Evolutionary conservation across 1,284 basidiomycete species (phyloP).

Genomic region (Porogramme epimiltina): DNA sequence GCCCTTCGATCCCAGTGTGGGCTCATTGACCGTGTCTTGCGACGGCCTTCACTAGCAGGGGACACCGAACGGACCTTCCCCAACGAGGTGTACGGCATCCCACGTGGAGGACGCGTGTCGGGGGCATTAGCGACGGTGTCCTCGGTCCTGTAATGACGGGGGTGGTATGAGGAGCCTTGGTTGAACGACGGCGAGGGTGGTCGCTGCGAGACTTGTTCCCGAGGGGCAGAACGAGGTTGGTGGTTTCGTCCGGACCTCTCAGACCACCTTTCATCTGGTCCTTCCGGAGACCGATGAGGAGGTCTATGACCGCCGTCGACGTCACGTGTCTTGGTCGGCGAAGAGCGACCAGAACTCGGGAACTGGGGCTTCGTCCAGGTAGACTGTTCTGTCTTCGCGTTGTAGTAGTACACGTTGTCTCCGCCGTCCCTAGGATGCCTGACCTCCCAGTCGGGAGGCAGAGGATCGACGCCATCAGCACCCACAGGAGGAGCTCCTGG

Average conservation of each 20-base stretch:
- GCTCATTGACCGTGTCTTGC: conserved; percentile 23
- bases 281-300: conserved; percentile 18
- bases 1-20: conserved; percentile 24
- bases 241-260: conserved; percentile 15
- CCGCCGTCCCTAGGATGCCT: conserved; percentile 49
- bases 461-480: conserved; percentile 31
- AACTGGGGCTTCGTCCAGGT: conserved; percentile 56
- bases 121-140: conserved; percentile 17
- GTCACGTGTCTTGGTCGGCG: conserved; percentile 30
- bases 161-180: conserved; percentile 48
- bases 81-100: conserved; percentile 7
- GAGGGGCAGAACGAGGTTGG: conserved; percentile 10
- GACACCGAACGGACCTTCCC: conserved; percentile 18
- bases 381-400: conserved; percentile 54
- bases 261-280: conserved; percentile 9
- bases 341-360: conserved; percentile 22
- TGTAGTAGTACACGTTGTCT: conserved; percentile 62
- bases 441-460: conserved; percentile 66
- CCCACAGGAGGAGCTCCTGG: conserved; percentile 28
- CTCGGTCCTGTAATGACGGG: conserved; percentile 66
- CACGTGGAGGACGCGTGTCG: conserved; percentile 21
- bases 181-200: conserved; percentile 27
- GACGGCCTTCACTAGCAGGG: conserved; percentile 10
- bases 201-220: conserved; percentile 16
- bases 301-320: conserved; percentile 13